phyloP scores from a whole-genome alignment of 73 alveolate genomes.

The Breviolum minutum region DNA sequence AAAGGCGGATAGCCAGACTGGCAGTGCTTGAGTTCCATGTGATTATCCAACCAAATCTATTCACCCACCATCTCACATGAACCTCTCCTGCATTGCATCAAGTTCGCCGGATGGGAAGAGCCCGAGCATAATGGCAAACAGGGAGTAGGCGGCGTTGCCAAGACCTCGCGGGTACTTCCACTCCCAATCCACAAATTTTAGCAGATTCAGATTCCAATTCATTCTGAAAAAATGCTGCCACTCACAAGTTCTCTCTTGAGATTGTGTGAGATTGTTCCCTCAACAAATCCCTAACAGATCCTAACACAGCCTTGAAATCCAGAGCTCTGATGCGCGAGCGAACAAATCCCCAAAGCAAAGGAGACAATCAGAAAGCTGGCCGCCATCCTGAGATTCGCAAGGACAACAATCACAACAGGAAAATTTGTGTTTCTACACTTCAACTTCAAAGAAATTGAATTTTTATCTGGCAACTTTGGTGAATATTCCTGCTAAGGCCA shows the following conservation, averaged over 20 bases:
- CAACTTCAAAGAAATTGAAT: not conserved
- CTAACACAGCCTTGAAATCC: slow-evolving; percentile 35
- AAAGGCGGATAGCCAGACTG: not conserved
- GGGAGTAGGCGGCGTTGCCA: slow-evolving; percentile 59
- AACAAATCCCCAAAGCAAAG: slow-evolving; percentile 58
- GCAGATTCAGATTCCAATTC: too few relatives aligned
- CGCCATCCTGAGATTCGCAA: slow-evolving; percentile 25
- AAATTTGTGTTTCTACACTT: not conserved
- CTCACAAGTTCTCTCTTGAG: too few relatives aligned
- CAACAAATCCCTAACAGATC: too few relatives aligned
- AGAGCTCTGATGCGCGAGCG: slow-evolving; percentile 11
- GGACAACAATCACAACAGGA: not conserved
- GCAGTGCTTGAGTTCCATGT: too few relatives aligned
- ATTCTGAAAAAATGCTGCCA: too few relatives aligned
- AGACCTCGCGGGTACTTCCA: not conserved
- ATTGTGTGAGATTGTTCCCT: too few relatives aligned
- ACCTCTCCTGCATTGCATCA: slow-evolving; percentile 23
- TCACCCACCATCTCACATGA: not conserved
- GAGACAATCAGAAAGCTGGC: slow-evolving; percentile 62
- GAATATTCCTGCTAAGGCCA: too few relatives aligned
- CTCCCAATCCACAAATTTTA: too few relatives aligned
- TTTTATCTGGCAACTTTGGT: not conserved
- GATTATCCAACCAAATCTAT: not conserved
- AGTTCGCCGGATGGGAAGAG: slow-evolving; percentile 23
- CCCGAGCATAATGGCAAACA: slow-evolving; percentile 70